phyloP scores from a whole-genome alignment of 2,329 filamentous ascomycete genomes.

The Fusarium subglutinans region DNA sequence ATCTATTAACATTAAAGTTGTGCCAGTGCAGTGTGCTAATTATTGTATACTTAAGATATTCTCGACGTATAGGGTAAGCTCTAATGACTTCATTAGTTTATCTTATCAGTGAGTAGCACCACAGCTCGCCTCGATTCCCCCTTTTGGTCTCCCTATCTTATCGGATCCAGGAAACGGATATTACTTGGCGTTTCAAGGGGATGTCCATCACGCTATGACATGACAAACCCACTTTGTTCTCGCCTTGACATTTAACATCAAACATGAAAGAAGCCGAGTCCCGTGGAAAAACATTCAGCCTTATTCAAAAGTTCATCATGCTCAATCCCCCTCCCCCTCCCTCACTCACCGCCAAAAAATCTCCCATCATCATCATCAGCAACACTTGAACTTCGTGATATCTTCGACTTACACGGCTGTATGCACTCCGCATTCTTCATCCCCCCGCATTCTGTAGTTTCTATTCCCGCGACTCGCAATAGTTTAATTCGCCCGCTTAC shows the following conservation, averaged over 20 bases:
- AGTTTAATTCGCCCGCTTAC: slow-evolving; percentile 18
- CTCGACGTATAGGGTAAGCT: not conserved
- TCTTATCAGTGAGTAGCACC: not conserved
- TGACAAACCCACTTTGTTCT: not conserved
- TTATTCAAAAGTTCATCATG: not conserved
- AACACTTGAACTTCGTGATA: not conserved
- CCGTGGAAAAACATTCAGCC: slow-evolving; percentile 1
- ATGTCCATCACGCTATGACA: not conserved
- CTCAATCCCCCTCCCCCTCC: not conserved
- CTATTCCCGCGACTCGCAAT: not conserved
- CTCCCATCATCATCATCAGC: not conserved
- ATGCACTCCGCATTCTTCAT: not conserved
- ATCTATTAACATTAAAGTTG: accelerated
- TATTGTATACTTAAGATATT: not conserved
- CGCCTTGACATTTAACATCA: not conserved
- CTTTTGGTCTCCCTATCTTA: not conserved
- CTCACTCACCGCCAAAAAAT: not conserved
- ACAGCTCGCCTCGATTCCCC: not conserved
- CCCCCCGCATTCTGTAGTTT: not conserved
- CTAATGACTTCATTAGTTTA: accelerated
- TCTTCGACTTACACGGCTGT: not conserved
- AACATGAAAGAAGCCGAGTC: not conserved
- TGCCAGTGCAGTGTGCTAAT: not conserved
- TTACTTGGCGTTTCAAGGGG: slow-evolving; percentile 10
- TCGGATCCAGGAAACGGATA: not conserved